Evolutionary conservation across 1,284 basidiomycete genomes (phyloP).

Genomic region (Earliella scabrosa): DNA sequence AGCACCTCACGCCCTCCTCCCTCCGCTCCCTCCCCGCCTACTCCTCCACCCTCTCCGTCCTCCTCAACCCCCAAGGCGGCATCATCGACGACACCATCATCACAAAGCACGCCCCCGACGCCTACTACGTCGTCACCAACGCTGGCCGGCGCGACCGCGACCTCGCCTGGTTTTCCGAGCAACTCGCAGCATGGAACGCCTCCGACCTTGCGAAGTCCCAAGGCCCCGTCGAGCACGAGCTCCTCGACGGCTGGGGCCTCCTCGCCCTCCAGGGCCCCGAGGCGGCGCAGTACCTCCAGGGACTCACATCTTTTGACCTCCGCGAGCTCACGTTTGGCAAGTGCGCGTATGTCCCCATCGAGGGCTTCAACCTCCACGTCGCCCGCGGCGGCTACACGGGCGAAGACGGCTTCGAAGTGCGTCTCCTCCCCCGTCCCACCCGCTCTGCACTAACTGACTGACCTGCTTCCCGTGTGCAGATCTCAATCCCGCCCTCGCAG

Average conservation of each 20-base stretch:
- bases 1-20: constrained; percentile 85
- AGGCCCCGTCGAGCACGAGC: constrained; percentile 78
- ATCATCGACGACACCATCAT: constrained; percentile 95
- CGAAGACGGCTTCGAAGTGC: constrained; percentile 96
- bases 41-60: constrained; percentile 83
- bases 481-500: constrained; percentile 86
- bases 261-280: constrained; percentile 93
- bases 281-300: constrained; percentile 79
- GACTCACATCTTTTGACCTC: constrained; percentile 77
- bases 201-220: constrained; percentile 49
- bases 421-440: constrained; percentile 18
- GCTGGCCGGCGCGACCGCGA: constrained; percentile 88
- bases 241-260: constrained; percentile 87
- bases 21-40: constrained; percentile 71
- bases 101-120: constrained; percentile 79
- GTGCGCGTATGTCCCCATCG: constrained; percentile 77
- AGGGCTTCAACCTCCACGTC: constrained; percentile 85
- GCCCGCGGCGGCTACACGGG: constrained; percentile 98
- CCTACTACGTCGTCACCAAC: constrained; percentile 97
- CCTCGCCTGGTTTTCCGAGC: constrained; percentile 74
- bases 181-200: constrained; percentile 79
- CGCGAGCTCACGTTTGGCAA: constrained; percentile 78
- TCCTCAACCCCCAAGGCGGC: constrained; percentile 89
- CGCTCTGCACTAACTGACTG: not conserved
- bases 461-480: constrained; percentile 47